A percentile compares a stretch with the other conserved stretches of the same genome.
These are phyloP conservation scores for Metschnikowia cerradonensis DNA, from an alignment of 805 yeast species.

Conservation along the genomic window DNA sequence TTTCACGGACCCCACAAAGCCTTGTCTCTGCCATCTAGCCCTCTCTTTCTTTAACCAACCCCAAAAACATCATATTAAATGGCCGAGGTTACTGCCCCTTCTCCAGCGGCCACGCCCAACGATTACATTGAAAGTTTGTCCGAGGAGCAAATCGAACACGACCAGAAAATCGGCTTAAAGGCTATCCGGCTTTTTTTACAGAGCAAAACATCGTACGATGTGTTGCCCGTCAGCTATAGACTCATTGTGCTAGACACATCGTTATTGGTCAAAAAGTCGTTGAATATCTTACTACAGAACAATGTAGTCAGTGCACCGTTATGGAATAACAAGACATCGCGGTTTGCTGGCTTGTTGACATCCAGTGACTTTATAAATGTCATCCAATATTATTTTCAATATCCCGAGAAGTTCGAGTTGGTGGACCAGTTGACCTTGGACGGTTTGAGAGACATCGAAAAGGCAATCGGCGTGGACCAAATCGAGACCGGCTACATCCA, in stretches of 20 bases:
- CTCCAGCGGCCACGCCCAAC: slow-evolving; percentile 34
- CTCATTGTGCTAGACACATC: slow-evolving; percentile 92
- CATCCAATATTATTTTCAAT: slow-evolving; percentile 86
- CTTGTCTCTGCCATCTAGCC: not conserved
- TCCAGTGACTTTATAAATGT: slow-evolving; percentile 92
- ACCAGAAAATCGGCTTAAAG: slow-evolving; percentile 71
- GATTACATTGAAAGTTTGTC: slow-evolving; percentile 40
- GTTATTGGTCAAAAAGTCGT: slow-evolving; percentile 80
- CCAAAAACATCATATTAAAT: slow-evolving; percentile 4
- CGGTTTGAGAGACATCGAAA: slow-evolving; percentile 82
- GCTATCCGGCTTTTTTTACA: slow-evolving; percentile 82
- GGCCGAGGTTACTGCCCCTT: slow-evolving; percentile 20
- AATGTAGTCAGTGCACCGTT: slow-evolving; percentile 94
- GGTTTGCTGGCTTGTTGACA: slow-evolving; percentile 92
- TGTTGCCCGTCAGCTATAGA: slow-evolving; percentile 90
- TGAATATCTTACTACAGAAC: slow-evolving; percentile 86
- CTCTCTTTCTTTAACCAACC: not conserved
- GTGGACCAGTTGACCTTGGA: slow-evolving; percentile 82
- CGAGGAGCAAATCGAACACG: slow-evolving; percentile 44
- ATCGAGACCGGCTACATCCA: slow-evolving; percentile 84
- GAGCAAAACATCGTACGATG: slow-evolving; percentile 93
- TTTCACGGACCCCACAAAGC: not conserved
- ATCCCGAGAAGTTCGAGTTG: slow-evolving; percentile 81
- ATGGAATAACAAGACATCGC: slow-evolving; percentile 86
- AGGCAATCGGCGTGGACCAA: slow-evolving; percentile 79